A percentile compares a stretch with the other conserved stretches of the same genome.
phyloP scores from a whole-genome alignment of 2,329 filamentous ascomycete genomes.

The Hysterium pulicare region DNA sequence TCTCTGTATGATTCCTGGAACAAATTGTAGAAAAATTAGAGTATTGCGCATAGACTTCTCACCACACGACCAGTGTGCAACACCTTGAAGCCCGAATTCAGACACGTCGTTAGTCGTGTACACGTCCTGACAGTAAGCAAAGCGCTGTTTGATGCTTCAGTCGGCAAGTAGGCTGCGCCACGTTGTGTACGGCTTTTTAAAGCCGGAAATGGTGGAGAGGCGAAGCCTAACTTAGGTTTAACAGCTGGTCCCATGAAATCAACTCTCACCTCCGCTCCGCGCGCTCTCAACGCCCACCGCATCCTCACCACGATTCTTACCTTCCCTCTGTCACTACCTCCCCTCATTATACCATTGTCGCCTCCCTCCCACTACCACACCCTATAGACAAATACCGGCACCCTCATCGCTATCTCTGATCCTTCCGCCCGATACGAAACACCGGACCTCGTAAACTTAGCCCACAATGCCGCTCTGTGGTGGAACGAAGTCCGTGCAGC shows the following conservation, averaged over 20 bases:
- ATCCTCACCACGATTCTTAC: slow-evolving; percentile 13
- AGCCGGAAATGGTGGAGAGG: background rate
- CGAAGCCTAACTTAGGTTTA: no score
- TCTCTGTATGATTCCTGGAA: no score
- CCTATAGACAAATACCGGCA: no score
- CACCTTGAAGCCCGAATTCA: no score
- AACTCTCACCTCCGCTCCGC: slow-evolving; percentile 16
- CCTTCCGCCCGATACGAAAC: slow-evolving; percentile 22
- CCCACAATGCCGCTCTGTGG: slow-evolving; percentile 47
- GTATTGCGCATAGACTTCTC: background rate
- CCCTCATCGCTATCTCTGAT: slow-evolving; percentile 16
- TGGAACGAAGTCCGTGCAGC: slow-evolving; percentile 73
- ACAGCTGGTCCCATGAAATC: slow-evolving; percentile 11
- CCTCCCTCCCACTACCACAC: no score
- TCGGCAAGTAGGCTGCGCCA: slow-evolving; percentile 1
- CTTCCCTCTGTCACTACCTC: slow-evolving; percentile 12
- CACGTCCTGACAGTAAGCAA: slow-evolving; percentile 5
- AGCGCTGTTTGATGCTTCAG: slow-evolving; percentile 7
- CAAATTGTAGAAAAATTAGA: no score
- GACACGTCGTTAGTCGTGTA: background rate
- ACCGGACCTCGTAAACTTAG: slow-evolving; percentile 14
- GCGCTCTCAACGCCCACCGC: slow-evolving; percentile 16
- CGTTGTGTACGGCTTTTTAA: background rate
- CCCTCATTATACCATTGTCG: no score
- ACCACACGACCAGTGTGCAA: background rate